Conservation (phyloP, 306 rosid species). For the Castanea sativa region DNA sequence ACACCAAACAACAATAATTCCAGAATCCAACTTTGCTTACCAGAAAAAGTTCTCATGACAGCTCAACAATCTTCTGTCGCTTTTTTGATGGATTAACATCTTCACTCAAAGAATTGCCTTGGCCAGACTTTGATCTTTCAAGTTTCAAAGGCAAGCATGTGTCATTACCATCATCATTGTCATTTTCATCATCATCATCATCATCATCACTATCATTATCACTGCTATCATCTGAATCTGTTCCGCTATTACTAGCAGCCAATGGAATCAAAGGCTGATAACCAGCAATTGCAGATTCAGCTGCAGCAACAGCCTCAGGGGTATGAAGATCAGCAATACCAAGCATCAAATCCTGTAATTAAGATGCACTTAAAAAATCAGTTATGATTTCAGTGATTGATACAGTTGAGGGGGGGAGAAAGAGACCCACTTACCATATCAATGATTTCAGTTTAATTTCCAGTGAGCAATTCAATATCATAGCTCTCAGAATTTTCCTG, state of each 20-base stretch:
- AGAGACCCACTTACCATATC: conserved; percentile 46
- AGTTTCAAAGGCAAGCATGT: conserved; percentile 10
- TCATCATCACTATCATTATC: conserved; percentile 25
- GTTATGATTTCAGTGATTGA: conserved; percentile 2
- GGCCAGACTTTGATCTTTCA: conserved; percentile 22
- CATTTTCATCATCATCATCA: conserved; percentile 2
- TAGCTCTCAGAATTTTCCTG: conserved; percentile 61
- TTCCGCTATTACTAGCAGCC: conserved; percentile 38
- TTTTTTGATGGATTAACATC: conserved; percentile 34
- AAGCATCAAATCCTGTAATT: conserved; percentile 73
- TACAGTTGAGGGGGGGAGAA: background rate
- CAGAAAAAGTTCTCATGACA: conserved; percentile 28
- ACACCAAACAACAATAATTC: background rate
- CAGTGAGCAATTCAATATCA: conserved; percentile 71
- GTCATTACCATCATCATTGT: conserved; percentile 6
- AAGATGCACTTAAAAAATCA: background rate
- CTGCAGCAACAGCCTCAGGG: conserved; percentile 89
- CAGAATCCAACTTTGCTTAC: background rate
- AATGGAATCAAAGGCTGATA: conserved; percentile 51
- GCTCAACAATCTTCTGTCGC: conserved; percentile 57
- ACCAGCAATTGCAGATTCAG: conserved; percentile 68
- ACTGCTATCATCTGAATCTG: conserved; percentile 51
- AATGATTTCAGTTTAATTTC: conserved; percentile 75
- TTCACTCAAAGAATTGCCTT: conserved; percentile 18
- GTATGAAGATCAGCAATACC: conserved; percentile 88